Conservation (phyloP, 2,329 filamentous ascomycete genomes). For the Arthroderma sp. region DNA sequence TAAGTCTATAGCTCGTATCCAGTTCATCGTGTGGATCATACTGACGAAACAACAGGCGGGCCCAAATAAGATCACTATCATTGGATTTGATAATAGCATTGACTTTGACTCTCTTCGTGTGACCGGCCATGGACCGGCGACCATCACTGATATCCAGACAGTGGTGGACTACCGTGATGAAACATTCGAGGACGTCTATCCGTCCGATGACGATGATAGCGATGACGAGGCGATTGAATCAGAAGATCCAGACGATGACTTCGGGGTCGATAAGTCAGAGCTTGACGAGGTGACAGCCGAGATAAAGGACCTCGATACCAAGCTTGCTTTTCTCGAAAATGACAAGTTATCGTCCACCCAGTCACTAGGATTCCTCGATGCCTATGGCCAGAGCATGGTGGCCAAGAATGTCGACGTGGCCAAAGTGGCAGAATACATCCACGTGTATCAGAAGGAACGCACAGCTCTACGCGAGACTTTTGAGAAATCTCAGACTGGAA, state of each 20-base stretch:
- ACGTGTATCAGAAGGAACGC: slow-evolving; percentile 25
- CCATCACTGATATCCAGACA: slow-evolving; percentile 51
- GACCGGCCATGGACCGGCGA: slow-evolving; percentile 46
- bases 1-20: slow-evolving; percentile 16
- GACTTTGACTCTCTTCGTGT: slow-evolving; percentile 49
- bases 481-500: slow-evolving; percentile 17
- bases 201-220: slow-evolving; percentile 16
- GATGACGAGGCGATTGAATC: slow-evolving; percentile 23
- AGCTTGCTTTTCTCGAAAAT: slow-evolving; percentile 23
- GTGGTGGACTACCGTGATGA: slow-evolving; percentile 46
- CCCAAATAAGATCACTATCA: slow-evolving; percentile 45
- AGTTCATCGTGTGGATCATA: not conserved
- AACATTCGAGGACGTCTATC: slow-evolving; percentile 44
- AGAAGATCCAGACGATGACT: slow-evolving; percentile 15
- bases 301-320: slow-evolving; percentile 23
- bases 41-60: slow-evolving; percentile 34
- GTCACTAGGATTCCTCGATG: slow-evolving; percentile 24
- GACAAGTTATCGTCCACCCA: slow-evolving; percentile 18
- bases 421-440: slow-evolving; percentile 26
- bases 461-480: slow-evolving; percentile 18
- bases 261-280: slow-evolving; percentile 14
- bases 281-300: slow-evolving; percentile 19
- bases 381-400: slow-evolving; percentile 24
- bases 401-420: slow-evolving; percentile 22
- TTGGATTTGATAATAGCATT: slow-evolving; percentile 43